Conservation (phyloP, 129 eudicot genomes). For the Centrapalus pauciflorus region DNA sequence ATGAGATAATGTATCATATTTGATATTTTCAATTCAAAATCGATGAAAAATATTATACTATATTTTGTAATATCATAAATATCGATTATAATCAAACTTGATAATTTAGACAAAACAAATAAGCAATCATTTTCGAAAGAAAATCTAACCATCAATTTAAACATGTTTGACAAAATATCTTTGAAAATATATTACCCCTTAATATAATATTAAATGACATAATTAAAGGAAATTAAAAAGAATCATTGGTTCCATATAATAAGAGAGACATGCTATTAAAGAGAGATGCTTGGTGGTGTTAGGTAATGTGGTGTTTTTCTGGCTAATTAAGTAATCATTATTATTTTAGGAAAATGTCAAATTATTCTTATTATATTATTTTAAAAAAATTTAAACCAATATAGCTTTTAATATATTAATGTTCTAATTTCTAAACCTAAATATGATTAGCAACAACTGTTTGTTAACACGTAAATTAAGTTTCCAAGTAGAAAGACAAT, state of each 20-base stretch:
- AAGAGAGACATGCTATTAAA: constrained; percentile 16
- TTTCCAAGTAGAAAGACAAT: too few species aligned
- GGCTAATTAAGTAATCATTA: neutral
- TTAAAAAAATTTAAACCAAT: neutral
- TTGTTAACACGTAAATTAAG: too few species aligned
- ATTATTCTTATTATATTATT: neutral
- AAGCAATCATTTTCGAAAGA: neutral
- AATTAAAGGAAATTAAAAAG: neutral
- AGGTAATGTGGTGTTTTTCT: neutral
- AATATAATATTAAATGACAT: neutral
- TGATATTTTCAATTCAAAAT: too few species aligned
- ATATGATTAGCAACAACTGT: too few species aligned
- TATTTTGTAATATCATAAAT: too few species aligned
- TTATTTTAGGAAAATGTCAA: neutral
- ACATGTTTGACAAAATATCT: neutral
- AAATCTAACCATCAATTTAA: neutral
- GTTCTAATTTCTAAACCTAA: too few species aligned
- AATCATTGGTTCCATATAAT: neutral
- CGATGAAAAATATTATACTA: too few species aligned
- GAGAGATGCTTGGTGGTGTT: constrained; percentile 3
- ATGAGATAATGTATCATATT: too few species aligned
- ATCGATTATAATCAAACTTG: too few species aligned
- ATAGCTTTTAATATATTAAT: too few species aligned
- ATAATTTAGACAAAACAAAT: neutral
- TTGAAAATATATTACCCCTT: neutral